Evolutionary conservation across 495 filamentous ascomycete species (phyloP).

Genomic region (Penicillium goetzii): DNA sequence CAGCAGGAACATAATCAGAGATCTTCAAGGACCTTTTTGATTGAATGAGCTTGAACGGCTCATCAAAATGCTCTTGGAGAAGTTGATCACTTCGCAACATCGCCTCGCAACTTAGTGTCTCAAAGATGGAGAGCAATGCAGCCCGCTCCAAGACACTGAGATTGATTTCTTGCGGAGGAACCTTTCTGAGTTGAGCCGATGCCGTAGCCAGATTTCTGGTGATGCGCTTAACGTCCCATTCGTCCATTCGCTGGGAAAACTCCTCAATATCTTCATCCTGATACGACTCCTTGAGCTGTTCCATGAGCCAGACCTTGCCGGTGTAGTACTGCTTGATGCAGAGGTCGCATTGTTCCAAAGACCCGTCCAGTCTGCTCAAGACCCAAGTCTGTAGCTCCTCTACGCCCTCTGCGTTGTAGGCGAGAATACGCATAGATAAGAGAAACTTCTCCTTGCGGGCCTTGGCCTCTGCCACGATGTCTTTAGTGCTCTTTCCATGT

Average conservation of each 20-base stretch:
- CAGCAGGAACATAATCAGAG: constrained; percentile 71
- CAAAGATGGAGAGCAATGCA: constrained; percentile 63
- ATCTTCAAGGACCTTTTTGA: constrained; percentile 71
- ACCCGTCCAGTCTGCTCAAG: constrained; percentile 51
- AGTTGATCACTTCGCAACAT: constrained; percentile 57
- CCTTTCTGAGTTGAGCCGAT: constrained; percentile 49
- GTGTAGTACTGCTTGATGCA: constrained; percentile 84
- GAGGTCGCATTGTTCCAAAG: constrained; percentile 71
- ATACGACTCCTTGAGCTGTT: constrained; percentile 61
- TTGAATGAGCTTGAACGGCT: constrained; percentile 77
- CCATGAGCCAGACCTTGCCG: constrained; percentile 63
- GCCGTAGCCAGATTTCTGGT: constrained; percentile 56
- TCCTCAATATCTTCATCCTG: constrained; percentile 64
- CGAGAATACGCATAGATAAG: constrained; percentile 67
- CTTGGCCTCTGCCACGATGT: constrained; percentile 52
- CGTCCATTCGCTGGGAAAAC: constrained; percentile 59
- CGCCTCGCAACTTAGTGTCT: constrained; percentile 64
- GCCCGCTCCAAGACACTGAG: constrained; percentile 52
- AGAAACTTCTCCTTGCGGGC: constrained; percentile 61
- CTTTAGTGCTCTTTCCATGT: constrained; percentile 36
- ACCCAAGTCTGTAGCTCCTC: constrained; percentile 63
- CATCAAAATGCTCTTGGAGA: constrained; percentile 67
- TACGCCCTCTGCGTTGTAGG: constrained; percentile 64
- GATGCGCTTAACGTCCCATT: constrained; percentile 66
- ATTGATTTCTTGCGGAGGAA: constrained; percentile 52